Evolutionary conservation across 768 basidiomycete genomes (phyloP).

Genomic region (Hemileccinum impolitum): DNA sequence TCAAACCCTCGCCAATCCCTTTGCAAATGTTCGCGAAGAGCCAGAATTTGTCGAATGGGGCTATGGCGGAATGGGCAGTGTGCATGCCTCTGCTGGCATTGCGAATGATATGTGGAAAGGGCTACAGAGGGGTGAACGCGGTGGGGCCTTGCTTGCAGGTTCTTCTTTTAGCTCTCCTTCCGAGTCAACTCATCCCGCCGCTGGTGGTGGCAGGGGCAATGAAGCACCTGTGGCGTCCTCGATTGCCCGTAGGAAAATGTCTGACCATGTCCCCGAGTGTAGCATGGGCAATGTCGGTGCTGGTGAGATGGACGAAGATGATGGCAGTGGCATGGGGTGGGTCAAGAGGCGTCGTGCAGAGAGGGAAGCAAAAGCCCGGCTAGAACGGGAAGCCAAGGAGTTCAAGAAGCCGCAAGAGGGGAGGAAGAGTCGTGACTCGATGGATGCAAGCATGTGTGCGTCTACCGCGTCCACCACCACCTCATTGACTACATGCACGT

Average conservation of each 20-base stretch:
- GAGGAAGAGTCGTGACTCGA: slow-evolving; percentile 21
- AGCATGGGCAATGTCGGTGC: slow-evolving; percentile 26
- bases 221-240: slow-evolving; percentile 12
- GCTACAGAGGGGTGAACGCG: slow-evolving; percentile 25
- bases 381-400: slow-evolving; percentile 19
- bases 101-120: slow-evolving; percentile 30
- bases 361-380: slow-evolving; percentile 38
- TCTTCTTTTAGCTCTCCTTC: slow-evolving; percentile 7
- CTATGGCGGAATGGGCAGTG: slow-evolving; percentile 78
- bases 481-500: slow-evolving; percentile 21
- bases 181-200: slow-evolving; percentile 17
- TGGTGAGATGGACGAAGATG: slow-evolving; percentile 53
- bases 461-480: slow-evolving; percentile 24
- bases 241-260: slow-evolving; percentile 16
- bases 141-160: slow-evolving; percentile 20
- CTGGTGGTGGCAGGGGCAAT: slow-evolving; percentile 9
- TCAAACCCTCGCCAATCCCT: slow-evolving; percentile 49
- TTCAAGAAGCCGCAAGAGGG: slow-evolving; percentile 16
- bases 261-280: slow-evolving; percentile 19
- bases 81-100: slow-evolving; percentile 26
- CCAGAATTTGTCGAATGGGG: slow-evolving; percentile 94
- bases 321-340: slow-evolving; percentile 88
- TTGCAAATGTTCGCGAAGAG: slow-evolving; percentile 59
- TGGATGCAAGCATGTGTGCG: slow-evolving; percentile 20
- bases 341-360: slow-evolving; percentile 64